phyloP scores from a whole-genome alignment of 2,329 filamentous ascomycete species.

The Sporothrix brunneoviolacea region DNA sequence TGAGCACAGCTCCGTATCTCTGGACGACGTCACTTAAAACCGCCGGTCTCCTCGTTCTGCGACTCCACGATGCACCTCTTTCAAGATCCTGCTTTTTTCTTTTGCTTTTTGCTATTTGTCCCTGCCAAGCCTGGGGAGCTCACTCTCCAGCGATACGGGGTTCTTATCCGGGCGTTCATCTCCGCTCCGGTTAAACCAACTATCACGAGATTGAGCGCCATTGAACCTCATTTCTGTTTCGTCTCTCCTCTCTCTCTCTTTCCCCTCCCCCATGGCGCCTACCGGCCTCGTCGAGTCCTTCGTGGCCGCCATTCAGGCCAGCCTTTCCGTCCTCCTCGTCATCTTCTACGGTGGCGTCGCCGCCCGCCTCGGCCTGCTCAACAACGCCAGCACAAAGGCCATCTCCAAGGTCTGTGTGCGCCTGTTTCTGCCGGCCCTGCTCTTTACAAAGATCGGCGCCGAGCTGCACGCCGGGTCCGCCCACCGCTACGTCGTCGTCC shows the following conservation, averaged over 20 bases:
- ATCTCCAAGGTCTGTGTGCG: slow-evolving; percentile 42
- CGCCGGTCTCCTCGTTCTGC: too few species aligned
- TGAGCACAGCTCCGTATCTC: too few species aligned
- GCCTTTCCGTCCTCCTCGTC: slow-evolving; percentile 40
- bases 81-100: too few species aligned
- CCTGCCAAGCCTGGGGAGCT: too few species aligned
- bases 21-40: too few species aligned
- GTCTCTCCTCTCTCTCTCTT: background rate
- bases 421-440: slow-evolving; percentile 39
- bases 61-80: too few species aligned
- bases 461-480: slow-evolving; percentile 32
- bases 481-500: slow-evolving; percentile 31
- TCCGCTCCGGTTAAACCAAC: too few species aligned
- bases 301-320: slow-evolving; percentile 39
- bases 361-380: slow-evolving; percentile 32
- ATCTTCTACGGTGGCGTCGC: slow-evolving; percentile 38
- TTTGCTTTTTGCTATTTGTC: too few species aligned
- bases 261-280: slow-evolving; percentile 16
- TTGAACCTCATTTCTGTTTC: too few species aligned
- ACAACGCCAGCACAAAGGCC: slow-evolving; percentile 29
- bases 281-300: slow-evolving; percentile 32
- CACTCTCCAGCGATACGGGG: too few species aligned
- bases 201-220: too few species aligned
- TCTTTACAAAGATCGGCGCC: slow-evolving; percentile 39
- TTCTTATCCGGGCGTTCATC: too few species aligned